phyloP scores from a whole-genome alignment of 768 basidiomycete genomes.

The Auriscalpium microsporum region DNA sequence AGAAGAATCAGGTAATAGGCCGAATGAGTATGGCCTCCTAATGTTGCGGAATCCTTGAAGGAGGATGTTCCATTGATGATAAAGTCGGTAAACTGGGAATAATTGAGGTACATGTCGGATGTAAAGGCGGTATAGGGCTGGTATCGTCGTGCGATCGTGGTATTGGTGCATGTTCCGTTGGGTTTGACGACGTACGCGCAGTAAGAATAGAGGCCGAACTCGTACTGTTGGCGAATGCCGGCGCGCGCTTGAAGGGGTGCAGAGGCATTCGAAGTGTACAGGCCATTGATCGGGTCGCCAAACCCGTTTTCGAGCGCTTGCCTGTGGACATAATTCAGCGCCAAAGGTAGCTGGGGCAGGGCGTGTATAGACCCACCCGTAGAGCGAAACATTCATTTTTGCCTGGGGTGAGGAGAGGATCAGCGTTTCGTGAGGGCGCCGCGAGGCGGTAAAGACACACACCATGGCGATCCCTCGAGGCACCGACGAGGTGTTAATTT shows the following conservation, averaged over 20 bases:
- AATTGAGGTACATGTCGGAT: conserved; percentile 61
- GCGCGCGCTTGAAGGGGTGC: conserved; percentile 45
- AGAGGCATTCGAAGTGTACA: conserved; percentile 62
- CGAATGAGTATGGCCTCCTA: conserved; percentile 54
- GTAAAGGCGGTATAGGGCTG: conserved; percentile 57
- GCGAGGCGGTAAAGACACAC: conserved; percentile 16
- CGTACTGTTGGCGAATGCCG: conserved; percentile 64
- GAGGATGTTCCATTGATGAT: conserved; percentile 42
- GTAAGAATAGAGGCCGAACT: conserved; percentile 75
- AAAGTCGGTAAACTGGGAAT: conserved; percentile 42
- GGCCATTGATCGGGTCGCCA: conserved; percentile 46
- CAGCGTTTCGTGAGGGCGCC: conserved; percentile 12
- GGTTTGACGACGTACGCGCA: conserved; percentile 61
- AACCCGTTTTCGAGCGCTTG: conserved; percentile 31
- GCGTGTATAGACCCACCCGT: conserved; percentile 41
- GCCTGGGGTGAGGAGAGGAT: conserved; percentile 32
- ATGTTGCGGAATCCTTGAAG: conserved; percentile 52
- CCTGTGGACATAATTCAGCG: conserved; percentile 26
- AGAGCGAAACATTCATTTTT: conserved; percentile 59
- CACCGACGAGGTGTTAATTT: conserved; percentile 70
- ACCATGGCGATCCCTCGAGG: conserved; percentile 72
- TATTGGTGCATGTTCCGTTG: conserved; percentile 57
- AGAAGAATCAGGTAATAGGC: conserved; percentile 73
- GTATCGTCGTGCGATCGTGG: conserved; percentile 49
- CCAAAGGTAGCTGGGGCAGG: not conserved